A percentile compares a stretch with the other conserved stretches of the same genome.
Evolutionary conservation across 1,139 yeast genomes (phyloP).

Genomic region (Suhomyces bokatorum): DNA sequence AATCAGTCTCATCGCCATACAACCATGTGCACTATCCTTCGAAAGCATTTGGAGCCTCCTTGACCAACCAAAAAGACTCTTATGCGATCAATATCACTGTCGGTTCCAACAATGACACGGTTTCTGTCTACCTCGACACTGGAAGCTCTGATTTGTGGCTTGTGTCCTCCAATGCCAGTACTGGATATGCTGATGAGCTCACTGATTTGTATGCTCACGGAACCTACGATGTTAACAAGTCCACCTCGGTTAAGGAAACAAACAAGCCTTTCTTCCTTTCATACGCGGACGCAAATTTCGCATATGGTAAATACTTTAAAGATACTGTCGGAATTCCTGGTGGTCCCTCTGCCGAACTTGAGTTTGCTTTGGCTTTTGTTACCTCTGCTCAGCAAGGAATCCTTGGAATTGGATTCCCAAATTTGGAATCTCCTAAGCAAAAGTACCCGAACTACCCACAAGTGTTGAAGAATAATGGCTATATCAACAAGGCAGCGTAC

Average conservation of each 20-base stretch:
- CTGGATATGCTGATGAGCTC: constrained; percentile 15
- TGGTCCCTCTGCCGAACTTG: constrained; percentile 11
- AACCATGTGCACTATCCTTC: too few species aligned
- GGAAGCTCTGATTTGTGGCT: constrained; percentile 27
- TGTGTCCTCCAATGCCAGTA: constrained; percentile 5
- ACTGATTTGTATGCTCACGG: constrained; percentile 11
- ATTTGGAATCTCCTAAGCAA: constrained; percentile 10
- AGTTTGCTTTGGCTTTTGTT: constrained; percentile 19
- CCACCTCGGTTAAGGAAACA: constrained; percentile 9
- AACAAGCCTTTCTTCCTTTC: constrained; percentile 4
- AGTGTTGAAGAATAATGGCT: constrained; percentile 21
- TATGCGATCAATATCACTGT: constrained; percentile 15
- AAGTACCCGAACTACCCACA: constrained; percentile 23
- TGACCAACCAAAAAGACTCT: constrained; percentile 16
- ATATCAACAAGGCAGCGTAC: constrained; percentile 21
- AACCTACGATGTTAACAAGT: constrained; percentile 15
- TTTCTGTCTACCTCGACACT: constrained; percentile 22
- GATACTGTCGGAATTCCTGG: constrained; percentile 12
- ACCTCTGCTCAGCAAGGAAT: constrained; percentile 16
- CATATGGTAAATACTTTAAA: constrained; percentile 10
- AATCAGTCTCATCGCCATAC: background rate
- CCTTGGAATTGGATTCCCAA: constrained; percentile 21
- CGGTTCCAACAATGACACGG: constrained; percentile 16
- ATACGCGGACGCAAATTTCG: constrained; percentile 14
- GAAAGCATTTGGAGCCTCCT: background rate